Evolutionary conservation across 495 filamentous ascomycete species (phyloP), one percentile per base, ranked within the genome.

Genomic region (Recurvomyces mirabilis): DNA sequence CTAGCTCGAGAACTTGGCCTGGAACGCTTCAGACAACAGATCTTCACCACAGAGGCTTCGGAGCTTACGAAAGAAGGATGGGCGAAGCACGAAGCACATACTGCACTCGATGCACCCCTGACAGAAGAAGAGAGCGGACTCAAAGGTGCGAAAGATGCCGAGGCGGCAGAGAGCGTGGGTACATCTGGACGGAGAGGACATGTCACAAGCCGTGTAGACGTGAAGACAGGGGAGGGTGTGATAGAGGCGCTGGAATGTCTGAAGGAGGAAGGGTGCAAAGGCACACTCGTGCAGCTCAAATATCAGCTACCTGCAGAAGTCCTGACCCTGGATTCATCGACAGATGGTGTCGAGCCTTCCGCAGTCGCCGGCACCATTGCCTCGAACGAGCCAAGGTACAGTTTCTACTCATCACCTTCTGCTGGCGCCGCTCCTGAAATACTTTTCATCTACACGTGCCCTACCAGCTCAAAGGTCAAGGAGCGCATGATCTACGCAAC

Each of bases 391-490:
- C 89, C 91, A 9, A 73, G 87, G 29, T 96, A 93, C 63, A 84
- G 84, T 5, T 94, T 94, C 66, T 98, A 86, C 69, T 75, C 79
- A 37, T 51, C 50, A 15, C 67, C 60, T 46, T 65, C 69, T 7
- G 61, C 62, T 28, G 13, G n/a, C 20, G 38, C 20, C 11, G 72
- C 72, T 38, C 72, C 77, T 9, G 28, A 26, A 2, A 71, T 96
- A 24, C 70, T 95, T 22, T 98, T 96, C 68, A 79, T 96, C 56
- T 96, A 94, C 64, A 94, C 87, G 5, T 95, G 89, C 56, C 91
- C 91, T 3, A 69, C 73, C 2, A 75, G 65, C 3, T 76, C 78
- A 0, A 84, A 82, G 52, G 84, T 96, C 66, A 94, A 87, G 64
- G 85, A 87, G 60, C 77, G 87, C 39, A 98, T 98, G 91, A 66